These are phyloP conservation scores for Massariosphaeria phaeospora DNA, from an alignment of 495 filamentous ascomycete genomes.

Conservation along the genomic window DNA sequence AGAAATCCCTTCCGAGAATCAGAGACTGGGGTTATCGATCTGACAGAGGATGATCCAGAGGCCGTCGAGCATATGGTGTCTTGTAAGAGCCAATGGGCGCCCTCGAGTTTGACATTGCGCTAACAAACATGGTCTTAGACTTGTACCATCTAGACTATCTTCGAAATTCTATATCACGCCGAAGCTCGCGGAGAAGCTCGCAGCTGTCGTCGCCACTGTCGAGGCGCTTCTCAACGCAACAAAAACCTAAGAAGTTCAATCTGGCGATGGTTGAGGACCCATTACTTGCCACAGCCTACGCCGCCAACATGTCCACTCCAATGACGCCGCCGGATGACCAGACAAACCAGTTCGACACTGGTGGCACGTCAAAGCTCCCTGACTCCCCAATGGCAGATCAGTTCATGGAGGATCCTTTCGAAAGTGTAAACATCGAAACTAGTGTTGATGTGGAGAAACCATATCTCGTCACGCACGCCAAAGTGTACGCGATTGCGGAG, in stretches of 20 bases:
- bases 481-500: constrained; percentile 44
- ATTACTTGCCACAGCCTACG: constrained; percentile 35
- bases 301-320: constrained; percentile 15
- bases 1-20: constrained; percentile 37
- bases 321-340: constrained; percentile 22
- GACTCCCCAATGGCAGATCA: constrained; percentile 33
- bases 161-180: constrained; percentile 25
- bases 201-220: constrained; percentile 31
- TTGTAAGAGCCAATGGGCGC: constrained; percentile 30
- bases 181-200: constrained; percentile 20
- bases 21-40: constrained; percentile 37
- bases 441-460: constrained; percentile 21
- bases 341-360: constrained; percentile 15
- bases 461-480: constrained; percentile 38
- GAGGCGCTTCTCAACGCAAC: constrained; percentile 16
- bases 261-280: constrained; percentile 39
- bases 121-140: constrained; percentile 29
- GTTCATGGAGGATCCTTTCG: constrained; percentile 27
- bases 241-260: constrained; percentile 34
- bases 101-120: background rate
- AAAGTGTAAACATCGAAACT: constrained; percentile 8
- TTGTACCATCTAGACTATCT: constrained; percentile 47
- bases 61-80: constrained; percentile 45
- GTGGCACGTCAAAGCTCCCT: constrained; percentile 20
- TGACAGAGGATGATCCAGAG: constrained; percentile 43